phyloP scores from a whole-genome alignment of 495 filamentous ascomycete genomes.

The Lasiosphaeria miniovina region DNA sequence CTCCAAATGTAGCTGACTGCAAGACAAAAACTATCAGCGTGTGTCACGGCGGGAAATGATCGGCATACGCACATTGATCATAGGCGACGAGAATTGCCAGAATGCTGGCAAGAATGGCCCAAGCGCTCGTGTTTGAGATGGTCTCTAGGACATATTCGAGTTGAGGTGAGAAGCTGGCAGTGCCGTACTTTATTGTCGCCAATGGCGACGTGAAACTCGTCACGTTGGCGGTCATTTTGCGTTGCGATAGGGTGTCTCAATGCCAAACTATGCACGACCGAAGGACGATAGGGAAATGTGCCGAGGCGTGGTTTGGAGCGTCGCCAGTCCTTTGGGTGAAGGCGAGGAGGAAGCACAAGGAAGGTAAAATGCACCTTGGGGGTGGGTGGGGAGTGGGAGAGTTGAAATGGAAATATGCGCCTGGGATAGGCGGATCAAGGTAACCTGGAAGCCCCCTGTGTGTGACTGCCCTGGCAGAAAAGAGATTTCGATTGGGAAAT shows the following conservation, averaged over 20 bases:
- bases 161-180: conserved; percentile 38
- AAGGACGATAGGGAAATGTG: neutral
- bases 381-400: neutral
- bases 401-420: conserved; percentile 1
- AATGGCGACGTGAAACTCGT: conserved; percentile 71
- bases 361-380: neutral
- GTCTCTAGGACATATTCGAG: conserved; percentile 43
- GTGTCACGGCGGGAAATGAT: conserved; percentile 1
- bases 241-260: neutral
- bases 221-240: conserved; percentile 61
- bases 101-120: conserved; percentile 62
- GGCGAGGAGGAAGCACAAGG: neutral
- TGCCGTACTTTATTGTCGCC: conserved; percentile 60
- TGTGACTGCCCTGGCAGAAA: neutral
- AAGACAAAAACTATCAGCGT: conserved; percentile 14
- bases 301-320: conserved; percentile 2
- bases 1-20: conserved; percentile 80
- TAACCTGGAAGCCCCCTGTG: neutral
- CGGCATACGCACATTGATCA: conserved; percentile 68
- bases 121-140: conserved; percentile 54
- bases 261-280: neutral
- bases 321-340: conserved; percentile 1
- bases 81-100: conserved; percentile 71
- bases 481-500: neutral
- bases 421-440: neutral